A percentile compares a stretch with the other conserved stretches of the same genome.
Evolutionary conservation across 306 rosid species (phyloP).

Genomic region (Dalbergia cultrata): DNA sequence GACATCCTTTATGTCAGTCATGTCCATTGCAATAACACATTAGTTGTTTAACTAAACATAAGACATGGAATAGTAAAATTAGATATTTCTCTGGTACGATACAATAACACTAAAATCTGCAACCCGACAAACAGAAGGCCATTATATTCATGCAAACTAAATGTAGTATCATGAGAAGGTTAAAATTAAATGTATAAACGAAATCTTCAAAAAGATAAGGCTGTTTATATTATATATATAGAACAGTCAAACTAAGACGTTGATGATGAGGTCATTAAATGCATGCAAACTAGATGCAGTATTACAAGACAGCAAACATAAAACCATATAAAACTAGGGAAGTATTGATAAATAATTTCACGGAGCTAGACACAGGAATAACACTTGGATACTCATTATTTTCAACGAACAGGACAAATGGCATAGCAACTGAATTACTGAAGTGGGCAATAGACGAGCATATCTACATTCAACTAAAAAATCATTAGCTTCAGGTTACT

Average conservation of each 20-base stretch:
- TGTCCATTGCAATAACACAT: not conserved
- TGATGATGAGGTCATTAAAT: not conserved
- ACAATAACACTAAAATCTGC: not conserved
- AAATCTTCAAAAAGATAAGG: not conserved
- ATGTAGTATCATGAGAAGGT: not conserved
- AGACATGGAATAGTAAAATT: not conserved
- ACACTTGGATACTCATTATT: not conserved
- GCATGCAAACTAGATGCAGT: not conserved
- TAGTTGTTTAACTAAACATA: not conserved
- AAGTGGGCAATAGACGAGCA: not conserved
- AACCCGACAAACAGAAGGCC: not conserved
- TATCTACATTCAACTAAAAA: not conserved
- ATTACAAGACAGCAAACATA: not conserved
- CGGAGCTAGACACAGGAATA: not conserved
- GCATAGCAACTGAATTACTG: not conserved
- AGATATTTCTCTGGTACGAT: not conserved
- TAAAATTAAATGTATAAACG: not conserved
- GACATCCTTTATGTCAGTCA: not conserved
- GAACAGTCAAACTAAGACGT: slow-evolving; percentile 1
- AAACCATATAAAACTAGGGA: not conserved
- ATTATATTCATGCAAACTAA: not conserved
- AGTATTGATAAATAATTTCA: not conserved
- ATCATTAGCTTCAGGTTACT: not conserved
- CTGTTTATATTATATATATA: not conserved
- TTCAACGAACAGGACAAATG: not conserved